Conservation (phyloP, 2,329 filamentous ascomycete genomes). For the Nothopassalora personata region DNA sequence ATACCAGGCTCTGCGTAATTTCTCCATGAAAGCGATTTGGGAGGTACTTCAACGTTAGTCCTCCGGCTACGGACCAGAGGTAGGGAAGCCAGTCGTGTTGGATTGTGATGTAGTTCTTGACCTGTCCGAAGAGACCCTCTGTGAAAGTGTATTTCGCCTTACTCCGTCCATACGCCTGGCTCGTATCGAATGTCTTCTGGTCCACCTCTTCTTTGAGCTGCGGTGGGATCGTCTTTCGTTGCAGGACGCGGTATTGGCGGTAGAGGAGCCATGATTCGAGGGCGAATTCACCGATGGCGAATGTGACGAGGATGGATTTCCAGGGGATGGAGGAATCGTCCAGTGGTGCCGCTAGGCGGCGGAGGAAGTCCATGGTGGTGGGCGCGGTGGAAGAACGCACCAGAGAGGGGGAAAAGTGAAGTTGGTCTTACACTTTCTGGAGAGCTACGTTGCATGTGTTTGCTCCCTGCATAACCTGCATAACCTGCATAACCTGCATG, state of each 20-base stretch:
- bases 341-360: slow-evolving; percentile 74
- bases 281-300: slow-evolving; percentile 84
- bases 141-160: slow-evolving; percentile 87
- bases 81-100: slow-evolving; percentile 87
- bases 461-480: background rate
- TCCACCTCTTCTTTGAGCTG: slow-evolving; percentile 84
- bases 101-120: slow-evolving; percentile 85
- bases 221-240: slow-evolving; percentile 73
- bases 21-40: slow-evolving; percentile 77
- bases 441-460: slow-evolving; percentile 2
- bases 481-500: too few relatives aligned
- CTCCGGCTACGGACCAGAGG: slow-evolving; percentile 77
- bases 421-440: background rate
- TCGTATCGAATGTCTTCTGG: slow-evolving; percentile 84
- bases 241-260: slow-evolving; percentile 83
- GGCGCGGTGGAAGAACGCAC: background rate
- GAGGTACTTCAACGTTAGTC: slow-evolving; percentile 66
- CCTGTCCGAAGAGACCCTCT: slow-evolving; percentile 74
- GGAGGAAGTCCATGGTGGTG: slow-evolving; percentile 32
- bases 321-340: slow-evolving; percentile 92
- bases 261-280: slow-evolving; percentile 85
- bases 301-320: slow-evolving; percentile 94
- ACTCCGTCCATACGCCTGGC: slow-evolving; percentile 80
- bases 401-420: background rate
- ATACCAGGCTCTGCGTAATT: slow-evolving; percentile 88